Base-by-base conservation (phyloP, 1,139 yeast species). In the Yamadazyma oceani region DNA sequence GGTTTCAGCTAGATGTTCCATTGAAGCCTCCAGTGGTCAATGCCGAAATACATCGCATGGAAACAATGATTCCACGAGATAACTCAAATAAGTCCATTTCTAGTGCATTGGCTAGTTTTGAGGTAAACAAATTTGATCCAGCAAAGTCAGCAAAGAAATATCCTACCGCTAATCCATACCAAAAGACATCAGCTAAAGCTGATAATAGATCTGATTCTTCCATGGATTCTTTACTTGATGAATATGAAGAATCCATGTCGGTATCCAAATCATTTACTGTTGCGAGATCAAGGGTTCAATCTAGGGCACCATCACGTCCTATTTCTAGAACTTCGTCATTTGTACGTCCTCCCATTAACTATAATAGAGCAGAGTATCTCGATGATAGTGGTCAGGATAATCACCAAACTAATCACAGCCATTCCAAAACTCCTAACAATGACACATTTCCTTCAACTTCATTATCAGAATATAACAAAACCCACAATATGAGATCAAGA, bases 161-260 rank as follows among this genome's bases (percentile, higher is more conserved):
- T 12, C 30, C 35, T n/a, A 26, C 29, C 14, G 26, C 31, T 14
- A 31, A 35, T 10, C 34, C 38, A 7, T 28, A 36, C 26, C 30
- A 23, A 21, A 28, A 30, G 33, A 17, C 16, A 17, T n/a, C 14
- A 24, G 12, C 13, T 19, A 24, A 25, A 8, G 17, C 6, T 2
- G 45, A 46, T 26, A 35, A 38, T 7, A 56, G 57, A 36, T 64
- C 69, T 2, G 71, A 65, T 15, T 63, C 64, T 4, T 73, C 80
- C 2, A 61, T 76, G 62, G 83, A 78, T 49, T 67, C 79, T 2
- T 58, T 77, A 13, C 55, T 78, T 12, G 81, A 76, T 41, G 77
- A 72, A 43, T 77, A 75, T 46, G 78, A 75, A 41, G 73, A 69
- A 40, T 64, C 63, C 34, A 58, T 68, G 27, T 54, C 64, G 4